Evolutionary conservation across 345 rosid genomes (phyloP), one percentile per base, ranked within the genome.

Genomic region (Mangifera indica): DNA sequence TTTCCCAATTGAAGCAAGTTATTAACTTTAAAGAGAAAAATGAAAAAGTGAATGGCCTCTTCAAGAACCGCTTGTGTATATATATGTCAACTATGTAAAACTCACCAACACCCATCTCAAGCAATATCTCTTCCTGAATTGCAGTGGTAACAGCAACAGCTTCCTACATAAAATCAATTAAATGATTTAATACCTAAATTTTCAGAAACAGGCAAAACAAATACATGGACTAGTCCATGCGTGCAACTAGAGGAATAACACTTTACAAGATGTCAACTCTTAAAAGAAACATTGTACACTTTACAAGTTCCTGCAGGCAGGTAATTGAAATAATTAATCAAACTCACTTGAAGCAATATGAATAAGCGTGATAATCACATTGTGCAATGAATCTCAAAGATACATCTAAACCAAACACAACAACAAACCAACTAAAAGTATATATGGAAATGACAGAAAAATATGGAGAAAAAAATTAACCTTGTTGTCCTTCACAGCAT

Each of bases 81-180:
- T 66, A 51, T 3, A 18, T 10, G 11, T 2, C 29, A 59, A 37
- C 72, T 21, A 24, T 10, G 65, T 57, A 51, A 72, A 57, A 75
- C 84, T 79, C 63, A 93, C 96, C 96, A 72, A 88, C 80, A 54
- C 90, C 90, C 92, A 88, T 91, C 85, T 91, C 92, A 86, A 81
- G 82, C 76, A 89, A 85, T 48, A 91, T 85, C 69, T 79, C 90
- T 67, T 93, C 87, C 80, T 89, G 93, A 29, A 91, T 83, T 26
- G 85, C 86, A 13, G 91, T 88, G 60, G 98, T 91, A 22, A 88
- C 86, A 18, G 88, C 92, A 70, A 89, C 96, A 67, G 97, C 90
- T 85, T 93, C 97, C 97, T 91, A 78, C 81, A 73, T 21, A 26
- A 59, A 8, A 10, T 20, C 26, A 56, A 44, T 13, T 37, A 37